Evolutionary conservation across 106 monocot genomes (phyloP), one percentile per base, ranked within the genome.

Genomic region (Iris macrosiphon): DNA sequence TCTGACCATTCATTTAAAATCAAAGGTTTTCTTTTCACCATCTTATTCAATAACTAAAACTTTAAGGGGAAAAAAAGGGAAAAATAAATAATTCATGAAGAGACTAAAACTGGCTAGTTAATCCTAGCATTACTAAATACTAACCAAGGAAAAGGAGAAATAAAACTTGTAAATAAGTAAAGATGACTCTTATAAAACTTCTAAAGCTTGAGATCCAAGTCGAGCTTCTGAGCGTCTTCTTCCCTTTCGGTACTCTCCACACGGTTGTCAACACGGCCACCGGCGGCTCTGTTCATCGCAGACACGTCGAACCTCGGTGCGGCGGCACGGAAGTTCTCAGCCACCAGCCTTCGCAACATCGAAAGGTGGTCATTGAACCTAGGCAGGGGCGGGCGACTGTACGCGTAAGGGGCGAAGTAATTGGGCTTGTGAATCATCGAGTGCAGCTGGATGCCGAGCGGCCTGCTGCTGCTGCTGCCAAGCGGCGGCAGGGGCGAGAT

Each of bases 401-500:
- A n/a, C n/a, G n/a, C n/a, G n/a, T n/a, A n/a, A n/a, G 45, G 22
- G 10, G 37, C 46, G 4, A 32, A 25, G 9, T 20, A 37, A 16
- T 38, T n/a, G 1, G 33, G 62, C 34, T 62, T 61, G 21, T 61
- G 45, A 14, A 61, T 37, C 62, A 62, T 37, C 15, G 62, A 48
- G 49, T 62, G 62, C 62, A 15, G 35, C 45, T 34, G 55, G 31
- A 65, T 18, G 33, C 57, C 66, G 4, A 66, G 46, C 45, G 34
- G 45, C 56, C 34, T n/a, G n/a, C n/a, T n/a, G n/a, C n/a, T n/a
- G n/a, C n/a, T n/a, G n/a, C 14, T 20, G 17, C 1, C 2, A 8
- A 31, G n/a, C 30, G 18, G 23, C 61, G 46, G 5, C 47, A 7
- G 11, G 47, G 49, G 17, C 7, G 40, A 1, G 11, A 38, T 38